A percentile compares a stretch with the other conserved stretches of the same genome.
These are phyloP conservation scores for Verbascum thapsus DNA, from an alignment of 257 asterid species.

Conservation along the genomic window DNA sequence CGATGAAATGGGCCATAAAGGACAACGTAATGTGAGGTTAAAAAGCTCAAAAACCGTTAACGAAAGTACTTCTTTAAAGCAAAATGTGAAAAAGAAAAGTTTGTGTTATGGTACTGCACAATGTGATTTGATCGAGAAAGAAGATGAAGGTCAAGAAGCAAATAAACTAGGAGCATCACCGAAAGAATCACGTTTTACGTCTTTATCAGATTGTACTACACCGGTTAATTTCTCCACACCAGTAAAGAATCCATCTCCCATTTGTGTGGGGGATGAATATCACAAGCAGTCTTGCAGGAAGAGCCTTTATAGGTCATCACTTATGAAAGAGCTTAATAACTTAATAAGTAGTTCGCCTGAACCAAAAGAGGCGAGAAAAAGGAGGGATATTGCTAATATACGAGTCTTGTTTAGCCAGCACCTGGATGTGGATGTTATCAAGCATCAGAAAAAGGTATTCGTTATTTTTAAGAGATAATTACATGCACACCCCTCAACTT, in stretches of 20 bases:
- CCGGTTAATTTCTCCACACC: conserved; percentile 53
- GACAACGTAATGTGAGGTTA: conserved; percentile 38
- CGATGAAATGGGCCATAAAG: conserved; percentile 23
- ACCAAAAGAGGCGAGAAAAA: conserved; percentile 61
- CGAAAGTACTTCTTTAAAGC: conserved; percentile 5
- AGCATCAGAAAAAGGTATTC: conserved; percentile 80
- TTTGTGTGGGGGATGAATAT: conserved; percentile 96
- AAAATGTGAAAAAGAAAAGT: conserved; percentile 23
- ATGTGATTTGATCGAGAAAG: conserved; percentile 17
- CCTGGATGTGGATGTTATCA: conserved; percentile 58
- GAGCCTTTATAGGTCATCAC: conserved; percentile 47
- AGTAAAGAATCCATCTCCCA: conserved; percentile 62
- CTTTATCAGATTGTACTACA: conserved; percentile 32
- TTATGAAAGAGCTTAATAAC: conserved; percentile 56
- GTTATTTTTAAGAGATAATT: no score
- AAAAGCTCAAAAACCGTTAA: conserved; percentile 36
- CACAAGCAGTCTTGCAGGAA: conserved; percentile 68
- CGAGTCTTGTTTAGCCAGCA: conserved; percentile 44
- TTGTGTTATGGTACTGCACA: conserved; percentile 16
- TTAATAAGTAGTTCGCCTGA: conserved; percentile 36
- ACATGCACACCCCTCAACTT: no score
- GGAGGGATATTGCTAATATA: conserved; percentile 68
- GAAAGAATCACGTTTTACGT: conserved; percentile 19
- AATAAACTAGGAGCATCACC: no score
- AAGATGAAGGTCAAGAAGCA: conserved; percentile 24